Evolutionary conservation across 257 asterid genomes (phyloP).

Genomic region (Apocynum venetum): DNA sequence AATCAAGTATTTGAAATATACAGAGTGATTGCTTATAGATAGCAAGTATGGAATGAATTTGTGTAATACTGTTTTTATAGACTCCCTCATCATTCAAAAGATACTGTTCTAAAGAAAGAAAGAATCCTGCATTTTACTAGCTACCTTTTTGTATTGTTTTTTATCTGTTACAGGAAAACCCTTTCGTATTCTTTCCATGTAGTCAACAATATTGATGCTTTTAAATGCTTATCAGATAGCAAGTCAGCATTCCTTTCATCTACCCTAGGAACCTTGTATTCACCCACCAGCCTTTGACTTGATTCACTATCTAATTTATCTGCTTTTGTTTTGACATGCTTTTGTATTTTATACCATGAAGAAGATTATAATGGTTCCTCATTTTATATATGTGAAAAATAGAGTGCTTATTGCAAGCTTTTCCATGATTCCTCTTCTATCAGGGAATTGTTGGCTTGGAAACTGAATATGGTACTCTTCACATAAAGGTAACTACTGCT

Average conservation of each 20-base stretch:
- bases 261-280: no score
- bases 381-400: background rate
- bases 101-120: background rate
- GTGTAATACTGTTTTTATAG: background rate
- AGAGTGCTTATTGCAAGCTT: background rate
- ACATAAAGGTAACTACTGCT: slow-evolving; percentile 60
- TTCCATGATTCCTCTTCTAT: slow-evolving; percentile 18
- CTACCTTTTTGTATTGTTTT: background rate
- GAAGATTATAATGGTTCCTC: background rate
- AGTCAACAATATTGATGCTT: background rate
- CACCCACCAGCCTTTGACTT: no score
- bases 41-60: background rate
- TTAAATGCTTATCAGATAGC: background rate
- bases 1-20: background rate
- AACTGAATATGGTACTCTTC: slow-evolving; percentile 80
- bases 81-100: background rate
- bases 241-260: no score
- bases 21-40: background rate
- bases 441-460: slow-evolving; percentile 85
- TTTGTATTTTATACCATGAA: background rate
- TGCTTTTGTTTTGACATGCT: background rate
- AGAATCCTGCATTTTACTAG: background rate
- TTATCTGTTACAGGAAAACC: background rate
- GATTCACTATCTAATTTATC: background rate
- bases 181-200: background rate